These are phyloP conservation scores for Blastobotrys terrestris DNA, from an alignment of 805 yeast species.

Conservation along the genomic window DNA sequence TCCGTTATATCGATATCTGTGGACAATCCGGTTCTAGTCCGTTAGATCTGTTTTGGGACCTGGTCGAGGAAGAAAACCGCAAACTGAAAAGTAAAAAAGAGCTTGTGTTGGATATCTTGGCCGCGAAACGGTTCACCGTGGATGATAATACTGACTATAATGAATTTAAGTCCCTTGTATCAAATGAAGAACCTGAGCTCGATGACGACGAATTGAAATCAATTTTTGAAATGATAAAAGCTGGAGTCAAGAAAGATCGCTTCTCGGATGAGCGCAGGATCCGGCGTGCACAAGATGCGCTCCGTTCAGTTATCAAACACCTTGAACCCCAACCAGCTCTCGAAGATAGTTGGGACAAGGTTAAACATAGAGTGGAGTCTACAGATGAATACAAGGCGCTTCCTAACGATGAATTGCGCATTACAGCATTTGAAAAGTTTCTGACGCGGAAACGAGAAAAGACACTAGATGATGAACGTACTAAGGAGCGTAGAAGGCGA, in stretches of 20 bases:
- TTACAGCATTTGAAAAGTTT: conserved; percentile 33
- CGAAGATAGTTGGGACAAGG: conserved; percentile 35
- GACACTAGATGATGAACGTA: conserved; percentile 19
- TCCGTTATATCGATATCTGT: conserved; percentile 51
- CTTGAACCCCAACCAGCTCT: conserved; percentile 27
- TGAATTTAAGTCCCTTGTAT: conserved; percentile 22
- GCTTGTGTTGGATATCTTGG: conserved; percentile 46
- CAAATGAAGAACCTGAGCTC: conserved; percentile 16
- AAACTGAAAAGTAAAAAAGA: conserved; percentile 53
- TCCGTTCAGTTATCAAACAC: conserved; percentile 25
- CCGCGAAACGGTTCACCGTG: conserved; percentile 31
- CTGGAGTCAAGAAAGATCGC: conserved; percentile 15
- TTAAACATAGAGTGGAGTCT: conserved; percentile 27
- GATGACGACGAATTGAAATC: conserved; percentile 10
- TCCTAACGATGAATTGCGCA: conserved; percentile 28
- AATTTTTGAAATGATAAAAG: conserved; percentile 7
- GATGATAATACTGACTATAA: conserved; percentile 22
- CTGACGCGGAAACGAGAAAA: conserved; percentile 26
- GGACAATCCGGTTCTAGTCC: conserved; percentile 79
- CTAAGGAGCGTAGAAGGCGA: conserved; percentile 7
- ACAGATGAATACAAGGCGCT: conserved; percentile 34
- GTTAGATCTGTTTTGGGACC: conserved; percentile 69
- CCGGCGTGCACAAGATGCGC: conserved; percentile 28
- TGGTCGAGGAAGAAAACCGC: conserved; percentile 55
- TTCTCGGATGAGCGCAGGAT: conserved; percentile 25